Base-by-base conservation (phyloP, 2,329 filamentous ascomycete genomes). In the Clonostachys solani region DNA sequence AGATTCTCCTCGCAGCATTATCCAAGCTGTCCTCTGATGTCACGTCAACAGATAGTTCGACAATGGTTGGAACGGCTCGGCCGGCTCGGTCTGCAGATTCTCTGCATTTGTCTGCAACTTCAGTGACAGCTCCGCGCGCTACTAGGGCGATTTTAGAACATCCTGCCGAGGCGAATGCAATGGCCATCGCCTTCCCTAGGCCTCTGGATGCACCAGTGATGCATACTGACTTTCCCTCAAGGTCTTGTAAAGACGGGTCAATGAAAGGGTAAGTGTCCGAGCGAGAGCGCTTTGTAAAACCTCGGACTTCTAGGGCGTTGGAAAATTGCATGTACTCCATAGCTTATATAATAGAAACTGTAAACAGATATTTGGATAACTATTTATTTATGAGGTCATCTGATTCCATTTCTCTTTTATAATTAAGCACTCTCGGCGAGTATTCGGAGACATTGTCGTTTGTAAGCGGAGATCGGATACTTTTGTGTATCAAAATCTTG, bases 181-280 rank as follows among this genome's bases (percentile, higher is more conserved):
- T 56, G 1, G 78, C 78, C 3, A 73, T 77, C 7, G 73, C 68
- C 3, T 65, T 66, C 3, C 81, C 80, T 19, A 82, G 71, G 10
- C 79, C 78, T 36, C 71, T 72, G 3, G 73, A 77, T 0, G 74
- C 78, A 6, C 80, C 81, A 1, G 72, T 79, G 47, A 84, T 73
- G 47, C 85, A 68, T 37, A 72, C 60, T 0, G 61, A 56, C 36
- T 67, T 67, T 3, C 64, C 63, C 0, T 52, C 33, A 18, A 75
- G 65, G 49, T 72, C 54, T n/a, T 57, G 54, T n/a, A 67, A 63
- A 5, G 56, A 52, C 15, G 68, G 63, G 49, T 71, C 62, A 54
- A 84, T 81, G 47, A 62, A 67, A 0, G 72, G 66, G 55, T 84
- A 84, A 3, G 23, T 29, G 23, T 29, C 23, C 10, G 23, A 29